Base-by-base conservation (phyloP, 371 early-diverging fungal genomes). In the Mortierella sp. region DNA sequence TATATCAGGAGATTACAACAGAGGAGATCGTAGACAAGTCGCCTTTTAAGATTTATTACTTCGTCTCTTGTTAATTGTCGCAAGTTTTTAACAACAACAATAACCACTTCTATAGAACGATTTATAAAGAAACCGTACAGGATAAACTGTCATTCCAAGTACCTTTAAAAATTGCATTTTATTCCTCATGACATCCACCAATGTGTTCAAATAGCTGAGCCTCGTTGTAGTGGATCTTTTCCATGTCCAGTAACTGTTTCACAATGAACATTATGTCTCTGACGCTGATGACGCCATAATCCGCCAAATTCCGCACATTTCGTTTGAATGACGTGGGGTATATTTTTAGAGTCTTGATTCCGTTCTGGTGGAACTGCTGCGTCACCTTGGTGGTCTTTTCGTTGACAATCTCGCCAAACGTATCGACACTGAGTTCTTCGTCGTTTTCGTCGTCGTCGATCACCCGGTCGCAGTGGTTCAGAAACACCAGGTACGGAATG, bases 401-500 rank as follows among this genome's bases (percentile, higher is more conserved):
- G 45, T 45, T 40, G 63, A 63, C 63, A 40, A 63, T 45, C 63
- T 63, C 63, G 41, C 22, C 9, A 63, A 63, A 63, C 47, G 15
- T 43, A 63, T 40, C 45, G 22, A 63, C 22, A 28, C 63, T 63
- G 63, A 63, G 63, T 11, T 63, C 63, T 21, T 63, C 63, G 47
- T 63, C 63, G 41, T 19, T 40, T 63, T 40, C 63, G 47, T 63
- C 63, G 47, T 63, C 63, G 41, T 63, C 63, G 47, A 63, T 63
- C 63, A 63, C 63, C 47, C 63, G 63, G 63, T 63, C 63, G 28
- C 63, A 63, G 19, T 63, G 63, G 47, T 63, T 63, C 22, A 63
- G 63, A 40, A 63, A 63, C 63, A 63, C 63, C 63, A 63, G 41
- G 63, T 63, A 63, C 13, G 63, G 63, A 63, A 63, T 63, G 63